These are phyloP conservation scores for Orbilia blumenaviensis DNA, from an alignment of 2,329 filamentous ascomycete species.

Conservation along the genomic window DNA sequence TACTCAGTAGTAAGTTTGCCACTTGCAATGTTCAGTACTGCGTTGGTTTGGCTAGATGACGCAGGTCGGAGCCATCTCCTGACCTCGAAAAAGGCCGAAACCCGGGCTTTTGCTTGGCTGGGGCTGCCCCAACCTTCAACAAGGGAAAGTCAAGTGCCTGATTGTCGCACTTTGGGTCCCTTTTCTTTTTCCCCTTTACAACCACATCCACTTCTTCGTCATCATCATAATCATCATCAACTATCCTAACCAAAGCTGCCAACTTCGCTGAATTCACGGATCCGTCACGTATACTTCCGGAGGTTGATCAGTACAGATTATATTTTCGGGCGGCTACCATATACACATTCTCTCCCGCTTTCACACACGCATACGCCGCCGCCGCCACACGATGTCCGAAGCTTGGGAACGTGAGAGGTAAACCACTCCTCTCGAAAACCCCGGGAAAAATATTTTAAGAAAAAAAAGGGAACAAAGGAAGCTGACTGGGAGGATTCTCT, in stretches of 20 bases:
- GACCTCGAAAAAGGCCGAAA: constrained; percentile 31
- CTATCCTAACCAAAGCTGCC: no score
- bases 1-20: background rate
- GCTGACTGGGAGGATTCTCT: constrained; percentile 39
- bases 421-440: constrained; percentile 30
- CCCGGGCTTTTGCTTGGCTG: constrained; percentile 33
- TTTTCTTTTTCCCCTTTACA: constrained; percentile 22
- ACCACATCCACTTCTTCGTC: background rate
- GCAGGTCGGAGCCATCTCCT: constrained; percentile 24
- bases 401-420: constrained; percentile 71
- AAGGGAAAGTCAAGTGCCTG: no score
- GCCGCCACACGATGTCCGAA: constrained; percentile 67
- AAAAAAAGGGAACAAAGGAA: background rate
- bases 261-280: no score
- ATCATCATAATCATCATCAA: no score
- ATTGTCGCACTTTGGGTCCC: constrained; percentile 29
- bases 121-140: background rate
- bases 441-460: background rate
- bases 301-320: no score
- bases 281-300: background rate
- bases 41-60: constrained; percentile 11
- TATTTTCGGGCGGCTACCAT: no score
- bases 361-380: background rate
- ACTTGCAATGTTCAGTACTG: background rate
- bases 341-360: background rate